These are phyloP conservation scores for Albifimbria verrucaria DNA, from an alignment of 2,329 filamentous ascomycete species.

Conservation along the genomic window DNA sequence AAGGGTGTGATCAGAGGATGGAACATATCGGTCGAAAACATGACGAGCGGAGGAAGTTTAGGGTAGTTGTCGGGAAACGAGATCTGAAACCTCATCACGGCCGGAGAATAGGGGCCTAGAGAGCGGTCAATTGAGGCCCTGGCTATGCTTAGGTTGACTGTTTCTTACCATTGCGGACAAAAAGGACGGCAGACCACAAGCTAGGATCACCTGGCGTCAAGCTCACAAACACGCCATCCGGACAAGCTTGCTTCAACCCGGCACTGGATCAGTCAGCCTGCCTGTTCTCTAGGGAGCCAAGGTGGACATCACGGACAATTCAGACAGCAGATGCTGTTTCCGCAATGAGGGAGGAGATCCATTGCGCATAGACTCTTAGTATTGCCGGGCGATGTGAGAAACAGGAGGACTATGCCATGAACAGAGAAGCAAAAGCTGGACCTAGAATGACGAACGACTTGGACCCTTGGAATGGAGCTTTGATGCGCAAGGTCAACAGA, in stretches of 20 bases:
- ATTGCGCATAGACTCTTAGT: too few relatives aligned
- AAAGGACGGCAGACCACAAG: constrained; percentile 87
- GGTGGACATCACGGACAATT: constrained; percentile 61
- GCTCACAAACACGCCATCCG: constrained; percentile 82
- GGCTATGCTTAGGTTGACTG: background rate
- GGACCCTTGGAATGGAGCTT: too few relatives aligned
- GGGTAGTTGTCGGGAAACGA: constrained; percentile 83
- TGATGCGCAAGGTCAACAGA: too few relatives aligned
- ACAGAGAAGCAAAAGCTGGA: background rate
- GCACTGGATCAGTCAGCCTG: constrained; percentile 50
- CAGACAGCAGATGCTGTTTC: constrained; percentile 73
- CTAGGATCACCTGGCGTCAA: constrained; percentile 77
- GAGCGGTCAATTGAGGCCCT: background rate
- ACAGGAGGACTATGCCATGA: too few relatives aligned
- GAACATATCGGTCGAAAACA: constrained; percentile 90
- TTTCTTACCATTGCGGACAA: constrained; percentile 75
- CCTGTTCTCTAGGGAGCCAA: constrained; percentile 4
- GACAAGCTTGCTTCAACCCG: constrained; percentile 76
- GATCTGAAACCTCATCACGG: constrained; percentile 85
- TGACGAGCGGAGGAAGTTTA: constrained; percentile 74
- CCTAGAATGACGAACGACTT: background rate
- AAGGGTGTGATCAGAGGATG: constrained; percentile 89
- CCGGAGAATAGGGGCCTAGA: constrained; percentile 81
- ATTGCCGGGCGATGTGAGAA: too few relatives aligned
- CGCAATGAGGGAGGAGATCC: constrained; percentile 54